These are phyloP conservation scores for Aspergillus persii DNA, from an alignment of 2,329 filamentous ascomycete species.

Conservation along the genomic window DNA sequence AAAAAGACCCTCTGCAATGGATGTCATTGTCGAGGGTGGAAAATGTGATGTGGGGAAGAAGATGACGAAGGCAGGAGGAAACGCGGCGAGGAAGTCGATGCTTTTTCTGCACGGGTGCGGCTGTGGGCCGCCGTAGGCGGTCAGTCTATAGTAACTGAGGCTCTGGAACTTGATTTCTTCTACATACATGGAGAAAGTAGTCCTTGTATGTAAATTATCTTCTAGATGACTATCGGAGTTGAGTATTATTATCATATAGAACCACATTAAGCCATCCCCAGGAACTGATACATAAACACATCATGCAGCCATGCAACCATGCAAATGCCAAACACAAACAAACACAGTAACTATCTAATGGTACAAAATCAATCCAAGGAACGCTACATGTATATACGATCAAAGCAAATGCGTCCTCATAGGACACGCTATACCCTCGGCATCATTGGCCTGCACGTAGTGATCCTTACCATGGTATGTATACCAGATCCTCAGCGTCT, in stretches of 20 bases:
- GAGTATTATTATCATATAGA: too few species aligned
- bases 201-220: too few species aligned
- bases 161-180: too few species aligned
- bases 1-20: conserved; percentile 69
- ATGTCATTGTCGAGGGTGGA: conserved; percentile 53
- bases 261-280: too few species aligned
- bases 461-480: conserved; percentile 40
- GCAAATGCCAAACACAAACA: not conserved
- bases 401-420: conserved; percentile 36
- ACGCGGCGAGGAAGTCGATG: conserved; percentile 12
- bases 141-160: not conserved
- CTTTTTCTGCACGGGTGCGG: conserved; percentile 16
- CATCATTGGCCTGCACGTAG: conserved; percentile 37
- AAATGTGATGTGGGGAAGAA: conserved; percentile 13
- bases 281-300: too few species aligned
- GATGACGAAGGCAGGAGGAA: conserved; percentile 14
- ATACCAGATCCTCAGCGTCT: conserved; percentile 43
- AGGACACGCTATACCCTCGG: conserved; percentile 38
- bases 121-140: not conserved
- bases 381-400: not conserved
- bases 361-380: not conserved
- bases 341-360: too few species aligned
- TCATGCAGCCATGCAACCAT: too few species aligned
- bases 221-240: too few species aligned
- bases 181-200: too few species aligned